A percentile compares a stretch with the other conserved stretches of the same genome.
Conservation (phyloP, 2,329 filamentous ascomycete species). For the Paraconiothyrium brasiliense region DNA sequence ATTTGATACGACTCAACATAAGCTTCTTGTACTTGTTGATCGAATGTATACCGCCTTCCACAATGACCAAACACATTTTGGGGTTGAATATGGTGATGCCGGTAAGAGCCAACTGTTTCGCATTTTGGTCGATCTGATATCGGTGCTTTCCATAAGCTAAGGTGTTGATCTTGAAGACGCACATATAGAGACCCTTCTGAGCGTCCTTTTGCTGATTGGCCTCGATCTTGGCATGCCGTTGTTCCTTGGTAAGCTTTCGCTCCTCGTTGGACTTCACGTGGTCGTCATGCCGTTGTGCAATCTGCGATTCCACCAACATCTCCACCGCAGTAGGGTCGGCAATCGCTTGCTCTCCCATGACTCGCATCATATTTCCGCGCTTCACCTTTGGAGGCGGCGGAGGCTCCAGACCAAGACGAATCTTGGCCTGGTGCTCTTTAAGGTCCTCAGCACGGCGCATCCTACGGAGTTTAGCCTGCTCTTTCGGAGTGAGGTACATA, state of each 20-base stretch:
- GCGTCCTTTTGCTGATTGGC: conserved; percentile 88
- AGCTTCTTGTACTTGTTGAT: conserved; percentile 89
- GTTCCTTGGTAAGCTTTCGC: conserved; percentile 86
- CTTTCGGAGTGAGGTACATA: conserved; percentile 89
- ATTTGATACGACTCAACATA: conserved; percentile 92
- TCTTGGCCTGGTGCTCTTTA: conserved; percentile 97
- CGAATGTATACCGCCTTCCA: conserved; percentile 87
- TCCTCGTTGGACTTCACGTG: conserved; percentile 84
- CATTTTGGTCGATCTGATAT: conserved; percentile 92
- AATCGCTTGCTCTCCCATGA: conserved; percentile 89
- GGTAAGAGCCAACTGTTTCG: conserved; percentile 85
- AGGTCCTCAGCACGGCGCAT: conserved; percentile 91
- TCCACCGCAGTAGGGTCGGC: conserved; percentile 98
- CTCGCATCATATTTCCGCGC: conserved; percentile 96
- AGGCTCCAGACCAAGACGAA: conserved; percentile 86
- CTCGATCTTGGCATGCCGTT: conserved; percentile 83
- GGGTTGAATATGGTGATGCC: conserved; percentile 94
- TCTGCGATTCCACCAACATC: conserved; percentile 90
- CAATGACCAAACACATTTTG: conserved; percentile 85
- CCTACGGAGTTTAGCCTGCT: conserved; percentile 88
- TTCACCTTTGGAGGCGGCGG: conserved; percentile 96
- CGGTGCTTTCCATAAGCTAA: conserved; percentile 93
- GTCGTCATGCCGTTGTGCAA: conserved; percentile 81
- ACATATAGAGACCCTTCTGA: conserved; percentile 81
- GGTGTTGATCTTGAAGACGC: conserved; percentile 88